Conservation (phyloP, 2,329 filamentous ascomycete genomes). For the Colletotrichum salicis region DNA sequence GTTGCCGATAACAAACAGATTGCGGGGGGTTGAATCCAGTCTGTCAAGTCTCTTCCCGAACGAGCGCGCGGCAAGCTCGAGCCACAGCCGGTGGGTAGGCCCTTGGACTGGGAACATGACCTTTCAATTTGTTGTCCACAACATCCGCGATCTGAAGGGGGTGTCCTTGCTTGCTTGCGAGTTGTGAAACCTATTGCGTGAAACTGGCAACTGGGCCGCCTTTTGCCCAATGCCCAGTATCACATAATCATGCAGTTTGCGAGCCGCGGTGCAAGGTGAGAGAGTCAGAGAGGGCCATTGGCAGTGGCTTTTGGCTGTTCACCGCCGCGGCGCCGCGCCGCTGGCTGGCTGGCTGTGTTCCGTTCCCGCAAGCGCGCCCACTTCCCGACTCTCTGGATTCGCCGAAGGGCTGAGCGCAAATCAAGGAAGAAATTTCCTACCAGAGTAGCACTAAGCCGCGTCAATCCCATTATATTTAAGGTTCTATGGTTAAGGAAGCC, state of each 20-base stretch:
- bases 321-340: background rate
- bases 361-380: background rate
- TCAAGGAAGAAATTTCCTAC: background rate
- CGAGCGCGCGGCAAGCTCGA: constrained; percentile 8
- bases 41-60: background rate
- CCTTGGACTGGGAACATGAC: background rate
- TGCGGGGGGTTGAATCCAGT: background rate
- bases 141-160: background rate
- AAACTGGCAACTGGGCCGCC: background rate
- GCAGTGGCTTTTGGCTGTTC: background rate
- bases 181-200: background rate
- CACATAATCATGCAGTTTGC: background rate
- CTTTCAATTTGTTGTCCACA: background rate
- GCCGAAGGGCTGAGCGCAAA: constrained; percentile 1
- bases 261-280: background rate
- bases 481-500: background rate
- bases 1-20: constrained; percentile 4
- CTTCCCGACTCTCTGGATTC: background rate
- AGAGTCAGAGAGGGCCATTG: background rate
- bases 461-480: background rate
- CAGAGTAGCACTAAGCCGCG: constrained; percentile 11
- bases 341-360: background rate
- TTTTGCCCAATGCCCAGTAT: background rate
- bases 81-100: background rate
- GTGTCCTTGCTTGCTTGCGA: background rate